phyloP scores from a whole-genome alignment of 495 filamentous ascomycete genomes.

The Penicillium cosmopolitanum region DNA sequence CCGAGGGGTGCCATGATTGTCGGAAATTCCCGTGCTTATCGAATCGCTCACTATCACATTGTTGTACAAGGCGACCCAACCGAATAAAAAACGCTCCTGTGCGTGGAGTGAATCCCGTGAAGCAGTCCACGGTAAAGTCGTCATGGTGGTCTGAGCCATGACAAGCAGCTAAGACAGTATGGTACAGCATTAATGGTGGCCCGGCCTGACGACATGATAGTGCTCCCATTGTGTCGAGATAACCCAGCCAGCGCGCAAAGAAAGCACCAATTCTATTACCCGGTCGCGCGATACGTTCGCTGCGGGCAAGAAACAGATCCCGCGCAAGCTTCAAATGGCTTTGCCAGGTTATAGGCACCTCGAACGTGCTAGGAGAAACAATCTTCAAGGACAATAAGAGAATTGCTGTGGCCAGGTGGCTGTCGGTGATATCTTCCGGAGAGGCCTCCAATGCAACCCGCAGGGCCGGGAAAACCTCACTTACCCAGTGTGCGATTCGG shows the following conservation, averaged over 20 bases:
- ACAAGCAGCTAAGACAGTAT: conserved; percentile 55
- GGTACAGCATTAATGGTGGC: conserved; percentile 57
- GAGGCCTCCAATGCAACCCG: conserved; percentile 63
- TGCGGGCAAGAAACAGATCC: conserved; percentile 72
- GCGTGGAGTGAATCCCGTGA: conserved; percentile 74
- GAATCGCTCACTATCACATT: conserved; percentile 71
- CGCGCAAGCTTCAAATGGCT: conserved; percentile 76
- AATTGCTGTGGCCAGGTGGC: conserved; percentile 80
- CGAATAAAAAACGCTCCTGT: conserved; percentile 73
- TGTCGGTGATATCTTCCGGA: conserved; percentile 67
- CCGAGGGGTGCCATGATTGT: conserved; percentile 61
- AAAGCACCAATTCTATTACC: conserved; percentile 75
- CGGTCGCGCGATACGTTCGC: conserved; percentile 52
- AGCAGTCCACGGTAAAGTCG: conserved; percentile 73
- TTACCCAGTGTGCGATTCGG: conserved; percentile 78
- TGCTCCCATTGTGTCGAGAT: conserved; percentile 79
- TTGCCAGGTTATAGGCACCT: conserved; percentile 74
- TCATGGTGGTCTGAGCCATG: conserved; percentile 45
- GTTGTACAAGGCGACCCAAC: conserved; percentile 71
- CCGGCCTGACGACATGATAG: conserved; percentile 71
- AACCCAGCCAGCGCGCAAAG: conserved; percentile 84
- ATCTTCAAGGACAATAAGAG: conserved; percentile 88
- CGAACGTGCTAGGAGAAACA: conserved; percentile 80
- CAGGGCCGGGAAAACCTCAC: conserved; percentile 76
- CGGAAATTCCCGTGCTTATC: conserved; percentile 56